Percentiles rank a stretch among this genome's conserved stretches.
Conservation (phyloP, 805 yeast species). For the Candida schatavii region DNA sequence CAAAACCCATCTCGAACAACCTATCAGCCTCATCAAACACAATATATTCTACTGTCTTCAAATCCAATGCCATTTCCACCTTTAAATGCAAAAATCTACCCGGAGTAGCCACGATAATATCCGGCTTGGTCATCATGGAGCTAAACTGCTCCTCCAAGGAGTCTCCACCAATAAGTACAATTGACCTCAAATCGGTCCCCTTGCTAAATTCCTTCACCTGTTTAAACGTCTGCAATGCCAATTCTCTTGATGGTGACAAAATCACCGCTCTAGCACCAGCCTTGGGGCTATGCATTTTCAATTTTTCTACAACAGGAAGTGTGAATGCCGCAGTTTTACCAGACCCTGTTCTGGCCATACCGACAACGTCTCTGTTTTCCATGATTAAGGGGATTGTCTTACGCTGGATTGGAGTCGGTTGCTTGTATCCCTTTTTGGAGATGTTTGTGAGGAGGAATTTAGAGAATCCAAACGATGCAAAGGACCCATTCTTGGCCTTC, state of each 20-base stretch:
- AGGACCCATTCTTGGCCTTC: slow-evolving; percentile 74
- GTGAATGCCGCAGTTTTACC: slow-evolving; percentile 98
- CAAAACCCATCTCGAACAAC: slow-evolving; percentile 93
- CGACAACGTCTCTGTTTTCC: slow-evolving; percentile 90
- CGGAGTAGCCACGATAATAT: slow-evolving; percentile 93
- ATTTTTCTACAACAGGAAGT: slow-evolving; percentile 82
- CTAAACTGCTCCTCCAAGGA: slow-evolving; percentile 95
- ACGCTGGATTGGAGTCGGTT: slow-evolving; percentile 97
- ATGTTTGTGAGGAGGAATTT: slow-evolving; percentile 68
- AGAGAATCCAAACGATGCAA: slow-evolving; percentile 87
- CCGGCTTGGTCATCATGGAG: slow-evolving; percentile 92
- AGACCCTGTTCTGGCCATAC: slow-evolving; percentile 99
- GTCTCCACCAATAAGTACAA: slow-evolving; percentile 94
- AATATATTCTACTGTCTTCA: slow-evolving; percentile 80
- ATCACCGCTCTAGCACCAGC: slow-evolving; percentile 88
- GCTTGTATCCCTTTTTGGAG: slow-evolving; percentile 80
- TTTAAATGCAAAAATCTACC: slow-evolving; percentile 95
- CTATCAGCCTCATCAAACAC: slow-evolving; percentile 98
- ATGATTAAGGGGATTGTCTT: slow-evolving; percentile 89
- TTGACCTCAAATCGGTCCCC: slow-evolving; percentile 79
- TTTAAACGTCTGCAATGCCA: slow-evolving; percentile 88
- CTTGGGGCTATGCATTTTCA: slow-evolving; percentile 79
- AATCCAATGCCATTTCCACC: slow-evolving; percentile 89
- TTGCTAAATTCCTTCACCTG: slow-evolving; percentile 84
- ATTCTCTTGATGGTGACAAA: slow-evolving; percentile 92